Conservation (phyloP, 75 land plant genomes). For the Picea glauca region DNA sequence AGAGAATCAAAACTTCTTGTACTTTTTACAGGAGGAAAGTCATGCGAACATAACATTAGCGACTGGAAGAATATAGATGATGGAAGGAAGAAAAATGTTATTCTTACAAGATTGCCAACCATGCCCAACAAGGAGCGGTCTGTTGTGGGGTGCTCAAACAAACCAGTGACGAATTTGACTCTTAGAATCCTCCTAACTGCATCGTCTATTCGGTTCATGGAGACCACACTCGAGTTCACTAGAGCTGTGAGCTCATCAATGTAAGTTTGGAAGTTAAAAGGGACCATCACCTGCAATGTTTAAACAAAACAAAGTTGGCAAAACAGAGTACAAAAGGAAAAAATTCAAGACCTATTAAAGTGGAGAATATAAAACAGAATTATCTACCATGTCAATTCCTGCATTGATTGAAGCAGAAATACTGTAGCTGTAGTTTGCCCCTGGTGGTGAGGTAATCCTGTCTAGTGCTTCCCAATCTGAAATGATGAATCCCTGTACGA, state of each 20-base stretch:
- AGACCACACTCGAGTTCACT: conserved; percentile 60
- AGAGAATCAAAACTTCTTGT: neutral
- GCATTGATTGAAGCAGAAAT: conserved; percentile 64
- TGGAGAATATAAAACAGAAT: neutral
- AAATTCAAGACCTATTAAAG: neutral
- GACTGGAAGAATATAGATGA: too few species aligned
- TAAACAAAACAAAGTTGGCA: neutral
- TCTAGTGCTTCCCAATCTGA: conserved; percentile 83
- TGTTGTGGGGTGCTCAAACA: conserved; percentile 74
- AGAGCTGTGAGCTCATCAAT: conserved; percentile 45
- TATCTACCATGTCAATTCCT: conserved; percentile 80
- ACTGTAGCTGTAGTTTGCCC: conserved; percentile 54
- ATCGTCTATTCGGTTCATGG: conserved; percentile 68
- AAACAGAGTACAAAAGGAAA: neutral
- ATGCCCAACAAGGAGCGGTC: conserved; percentile 39
- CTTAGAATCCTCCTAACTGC: conserved; percentile 79
- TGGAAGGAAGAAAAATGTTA: neutral
- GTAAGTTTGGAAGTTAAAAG: conserved; percentile 53
- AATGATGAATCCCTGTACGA: conserved; percentile 67
- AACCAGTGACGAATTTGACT: conserved; percentile 71
- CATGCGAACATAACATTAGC: neutral
- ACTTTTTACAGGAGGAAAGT: neutral
- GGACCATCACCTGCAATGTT: conserved; percentile 71
- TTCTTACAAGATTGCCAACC: conserved; percentile 42
- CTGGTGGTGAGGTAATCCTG: conserved; percentile 46